phyloP scores from a whole-genome alignment of 805 yeast species.

The Kazachstania psychrophila region DNA sequence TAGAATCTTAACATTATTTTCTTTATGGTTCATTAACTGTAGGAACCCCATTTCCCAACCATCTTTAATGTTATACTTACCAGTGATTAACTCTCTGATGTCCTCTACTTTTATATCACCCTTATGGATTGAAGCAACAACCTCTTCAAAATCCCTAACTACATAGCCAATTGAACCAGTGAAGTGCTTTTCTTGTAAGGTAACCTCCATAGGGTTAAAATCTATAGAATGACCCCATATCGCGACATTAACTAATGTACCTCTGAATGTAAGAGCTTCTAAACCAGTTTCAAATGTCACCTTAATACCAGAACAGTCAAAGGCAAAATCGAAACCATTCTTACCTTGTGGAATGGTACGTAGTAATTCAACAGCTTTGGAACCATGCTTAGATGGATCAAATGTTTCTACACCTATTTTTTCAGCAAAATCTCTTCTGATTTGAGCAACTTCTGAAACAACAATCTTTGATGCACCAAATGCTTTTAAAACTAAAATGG shows the following conservation, averaged over 20 bases:
- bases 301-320: constrained; percentile 45
- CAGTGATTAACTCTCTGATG: constrained; percentile 43
- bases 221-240: constrained; percentile 49
- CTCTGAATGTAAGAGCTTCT: constrained; percentile 42
- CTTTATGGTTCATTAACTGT: constrained; percentile 44
- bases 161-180: constrained; percentile 58
- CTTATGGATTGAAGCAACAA: constrained; percentile 39
- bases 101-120: constrained; percentile 39
- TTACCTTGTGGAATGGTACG: constrained; percentile 35
- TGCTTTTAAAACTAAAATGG: constrained; percentile 45
- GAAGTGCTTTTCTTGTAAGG: constrained; percentile 44
- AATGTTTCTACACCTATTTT: constrained; percentile 40
- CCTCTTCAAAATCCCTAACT: constrained; percentile 47
- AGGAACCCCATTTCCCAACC: constrained; percentile 46
- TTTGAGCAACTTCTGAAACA: constrained; percentile 42
- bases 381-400: constrained; percentile 38
- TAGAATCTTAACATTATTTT: constrained; percentile 45
- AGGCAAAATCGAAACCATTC: constrained; percentile 42
- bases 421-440: constrained; percentile 41
- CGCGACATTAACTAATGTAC: constrained; percentile 55
- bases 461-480: constrained; percentile 41
- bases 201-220: constrained; percentile 47
- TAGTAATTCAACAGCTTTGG: constrained; percentile 31
- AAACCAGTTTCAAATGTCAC: constrained; percentile 45
- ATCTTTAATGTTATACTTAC: constrained; percentile 40